Evolutionary conservation across 208 protist species (phyloP).

Genomic region (Wallacemonas sp.): DNA sequence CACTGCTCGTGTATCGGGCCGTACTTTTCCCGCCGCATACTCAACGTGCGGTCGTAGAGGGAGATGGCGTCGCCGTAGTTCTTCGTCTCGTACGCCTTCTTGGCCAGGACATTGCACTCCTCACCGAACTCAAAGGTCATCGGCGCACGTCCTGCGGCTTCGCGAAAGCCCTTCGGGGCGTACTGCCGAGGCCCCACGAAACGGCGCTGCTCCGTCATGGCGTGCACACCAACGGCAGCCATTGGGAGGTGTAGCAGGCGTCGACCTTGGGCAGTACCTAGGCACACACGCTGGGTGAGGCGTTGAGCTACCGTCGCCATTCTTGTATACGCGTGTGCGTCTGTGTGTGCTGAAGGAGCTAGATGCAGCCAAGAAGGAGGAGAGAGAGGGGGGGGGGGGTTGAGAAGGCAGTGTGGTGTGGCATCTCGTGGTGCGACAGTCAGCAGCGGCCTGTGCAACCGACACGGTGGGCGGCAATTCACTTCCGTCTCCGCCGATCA

Average conservation of each 20-base stretch:
- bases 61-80: slow-evolving; percentile 90
- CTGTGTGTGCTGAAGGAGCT: no score
- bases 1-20: slow-evolving; percentile 83
- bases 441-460: no score
- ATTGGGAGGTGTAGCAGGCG: not conserved
- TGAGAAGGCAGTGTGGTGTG: no score
- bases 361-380: not conserved
- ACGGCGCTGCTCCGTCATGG: slow-evolving; percentile 40
- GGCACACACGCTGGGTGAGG: not conserved
- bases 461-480: no score
- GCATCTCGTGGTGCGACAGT: no score
- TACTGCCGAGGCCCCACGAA: slow-evolving; percentile 81
- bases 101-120: slow-evolving; percentile 81
- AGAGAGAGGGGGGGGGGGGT: no score
- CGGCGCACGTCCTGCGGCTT: slow-evolving; percentile 73
- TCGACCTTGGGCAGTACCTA: not conserved
- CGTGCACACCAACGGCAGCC: not conserved
- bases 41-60: slow-evolving; percentile 78
- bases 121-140: slow-evolving; percentile 88
- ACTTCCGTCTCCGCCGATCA: no score
- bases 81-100: slow-evolving; percentile 78
- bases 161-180: slow-evolving; percentile 78
- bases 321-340: not conserved
- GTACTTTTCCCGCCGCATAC: slow-evolving; percentile 81
- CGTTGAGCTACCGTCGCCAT: not conserved